Percentiles rank a stretch among this genome's conserved stretches.
These are phyloP conservation scores for Mycosphaerella arachidis DNA, from an alignment of 2,329 filamentous ascomycete species.

Conservation along the genomic window DNA sequence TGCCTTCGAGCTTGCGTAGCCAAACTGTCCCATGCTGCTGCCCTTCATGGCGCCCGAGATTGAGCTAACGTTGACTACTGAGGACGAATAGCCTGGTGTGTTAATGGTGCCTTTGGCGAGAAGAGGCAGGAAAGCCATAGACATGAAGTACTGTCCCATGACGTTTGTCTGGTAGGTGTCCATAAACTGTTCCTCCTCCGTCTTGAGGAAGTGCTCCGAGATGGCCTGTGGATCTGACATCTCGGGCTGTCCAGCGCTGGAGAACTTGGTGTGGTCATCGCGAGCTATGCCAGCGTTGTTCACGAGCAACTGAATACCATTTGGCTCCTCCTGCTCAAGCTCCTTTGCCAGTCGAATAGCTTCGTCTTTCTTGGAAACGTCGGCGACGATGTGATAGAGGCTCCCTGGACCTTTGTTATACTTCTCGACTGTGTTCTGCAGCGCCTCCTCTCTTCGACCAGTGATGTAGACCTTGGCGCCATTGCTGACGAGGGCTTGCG, in stretches of 20 bases:
- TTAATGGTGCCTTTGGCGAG: conserved; percentile 46
- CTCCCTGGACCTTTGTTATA: conserved; percentile 45
- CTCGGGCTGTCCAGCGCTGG: conserved; percentile 45
- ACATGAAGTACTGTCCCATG: conserved; percentile 49
- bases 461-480: conserved; percentile 46
- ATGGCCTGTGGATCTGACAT: conserved; percentile 46
- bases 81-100: conserved; percentile 47
- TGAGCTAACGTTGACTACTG: conserved; percentile 52
- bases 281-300: conserved; percentile 53
- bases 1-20: conserved; percentile 51
- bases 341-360: conserved; percentile 40
- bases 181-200: conserved; percentile 44
- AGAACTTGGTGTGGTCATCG: conserved; percentile 50
- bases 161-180: conserved; percentile 52
- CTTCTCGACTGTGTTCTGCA: conserved; percentile 43
- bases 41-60: conserved; percentile 55
- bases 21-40: conserved; percentile 48
- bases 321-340: conserved; percentile 43
- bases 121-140: conserved; percentile 52
- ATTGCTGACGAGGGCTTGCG: conserved; percentile 34
- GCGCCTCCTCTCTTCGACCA: conserved; percentile 42
- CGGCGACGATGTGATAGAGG: conserved; percentile 38
- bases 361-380: conserved; percentile 51
- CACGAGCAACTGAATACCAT: conserved; percentile 52
- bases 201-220: conserved; percentile 48